phyloP scores from a whole-genome alignment of 768 basidiomycete species.

The Pleurotus pulmonarius region DNA sequence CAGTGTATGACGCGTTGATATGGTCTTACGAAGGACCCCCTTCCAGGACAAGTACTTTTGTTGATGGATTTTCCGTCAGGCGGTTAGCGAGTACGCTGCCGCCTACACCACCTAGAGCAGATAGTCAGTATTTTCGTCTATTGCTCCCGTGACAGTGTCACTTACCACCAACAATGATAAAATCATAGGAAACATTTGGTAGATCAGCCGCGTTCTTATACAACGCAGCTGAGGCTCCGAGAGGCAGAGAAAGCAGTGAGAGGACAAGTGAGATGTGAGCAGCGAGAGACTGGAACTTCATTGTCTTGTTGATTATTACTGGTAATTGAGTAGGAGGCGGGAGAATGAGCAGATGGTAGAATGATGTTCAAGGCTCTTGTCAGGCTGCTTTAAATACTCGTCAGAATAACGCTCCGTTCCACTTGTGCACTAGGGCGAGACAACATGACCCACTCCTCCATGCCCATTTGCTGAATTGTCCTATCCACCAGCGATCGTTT shows the following conservation, averaged over 20 bases:
- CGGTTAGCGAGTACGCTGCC: slow-evolving; percentile 7
- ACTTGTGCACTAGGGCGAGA: too few species aligned
- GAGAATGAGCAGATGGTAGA: too few species aligned
- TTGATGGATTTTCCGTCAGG: slow-evolving; percentile 1
- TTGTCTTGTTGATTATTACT: not conserved
- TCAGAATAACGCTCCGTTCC: too few species aligned
- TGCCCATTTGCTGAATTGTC: too few species aligned
- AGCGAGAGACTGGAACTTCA: not conserved
- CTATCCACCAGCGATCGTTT: too few species aligned
- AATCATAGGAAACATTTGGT: slow-evolving; percentile 3
- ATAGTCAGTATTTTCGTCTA: not conserved
- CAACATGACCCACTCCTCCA: too few species aligned
- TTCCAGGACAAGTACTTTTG: slow-evolving; percentile 6
- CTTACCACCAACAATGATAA: slow-evolving; percentile 9
- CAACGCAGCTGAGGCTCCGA: not conserved
- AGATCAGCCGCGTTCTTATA: not conserved
- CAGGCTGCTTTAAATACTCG: too few species aligned
- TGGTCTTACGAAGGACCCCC: not conserved
- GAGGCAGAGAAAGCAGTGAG: not conserved
- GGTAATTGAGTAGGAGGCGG: too few species aligned
- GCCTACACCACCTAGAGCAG: not conserved
- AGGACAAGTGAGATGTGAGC: not conserved
- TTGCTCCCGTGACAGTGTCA: not conserved
- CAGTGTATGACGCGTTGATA: too few species aligned
- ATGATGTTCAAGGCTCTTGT: too few species aligned